Conservation (phyloP, 192 early-diverging fungal genomes). For the Funneliformis mosseae region DNA sequence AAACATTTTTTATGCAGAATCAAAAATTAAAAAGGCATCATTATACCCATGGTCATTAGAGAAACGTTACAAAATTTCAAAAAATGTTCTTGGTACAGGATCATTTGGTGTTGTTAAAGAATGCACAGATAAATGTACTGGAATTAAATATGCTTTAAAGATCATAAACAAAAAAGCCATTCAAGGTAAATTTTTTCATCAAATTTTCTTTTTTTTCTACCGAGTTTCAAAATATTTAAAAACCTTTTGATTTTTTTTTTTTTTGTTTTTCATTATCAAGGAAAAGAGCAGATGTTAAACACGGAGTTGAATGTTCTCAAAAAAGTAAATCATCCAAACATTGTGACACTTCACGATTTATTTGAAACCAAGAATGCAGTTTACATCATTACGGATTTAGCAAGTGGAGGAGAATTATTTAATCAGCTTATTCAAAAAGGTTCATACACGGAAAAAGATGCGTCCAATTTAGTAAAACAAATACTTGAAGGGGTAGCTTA, state of each 20-base stretch:
- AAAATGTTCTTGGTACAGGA: constrained; percentile 50
- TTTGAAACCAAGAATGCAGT: constrained; percentile 75
- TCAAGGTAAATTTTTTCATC: constrained; percentile 43
- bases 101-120: constrained; percentile 71
- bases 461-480: constrained; percentile 71
- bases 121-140: constrained; percentile 58
- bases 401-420: constrained; percentile 89
- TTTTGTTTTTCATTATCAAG: constrained; percentile 42
- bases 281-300: constrained; percentile 63
- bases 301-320: constrained; percentile 73
- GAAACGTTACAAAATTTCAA: constrained; percentile 47
- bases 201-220: no score
- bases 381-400: constrained; percentile 74
- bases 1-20: neutral
- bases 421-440: constrained; percentile 75
- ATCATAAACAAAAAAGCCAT: constrained; percentile 69
- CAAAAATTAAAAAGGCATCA: neutral
- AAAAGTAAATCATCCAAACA: constrained; percentile 79
- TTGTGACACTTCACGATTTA: constrained; percentile 76
- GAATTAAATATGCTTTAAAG: constrained; percentile 68
- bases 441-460: constrained; percentile 80
- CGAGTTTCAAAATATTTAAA: no score
- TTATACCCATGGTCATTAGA: neutral
- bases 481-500: constrained; percentile 84
- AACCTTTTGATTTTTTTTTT: neutral